Evolutionary conservation across 768 basidiomycete species (phyloP), one percentile per base, ranked within the genome.

Genomic region (Suillus subalutaceus): DNA sequence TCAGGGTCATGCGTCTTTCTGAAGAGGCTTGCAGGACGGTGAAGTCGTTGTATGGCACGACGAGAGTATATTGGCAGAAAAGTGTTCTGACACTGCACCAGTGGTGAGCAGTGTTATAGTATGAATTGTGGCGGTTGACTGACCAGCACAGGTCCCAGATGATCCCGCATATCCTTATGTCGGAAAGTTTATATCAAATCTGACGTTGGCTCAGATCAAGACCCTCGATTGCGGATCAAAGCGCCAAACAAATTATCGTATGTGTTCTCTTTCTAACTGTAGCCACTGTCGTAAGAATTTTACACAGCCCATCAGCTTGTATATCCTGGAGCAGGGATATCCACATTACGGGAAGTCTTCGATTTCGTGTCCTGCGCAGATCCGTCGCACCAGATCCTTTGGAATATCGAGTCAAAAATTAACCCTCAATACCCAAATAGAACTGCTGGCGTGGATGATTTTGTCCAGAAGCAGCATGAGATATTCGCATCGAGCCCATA

Each of bases 11-110:
- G 15, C 55, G 48, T 41, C 37, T 67, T 72, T 57, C 64, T 69
- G 69, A 26, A 43, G 23, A 23, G 23, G 65, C 43, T 46, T 15
- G 32, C 59, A 92, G 90, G 93, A 94, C 73, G 91, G 90, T 15
- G 83, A 84, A 58, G 88, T 90, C 18, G 81, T 94, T 50, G 90
- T 94, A 16, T 93, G 90, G 90, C 92, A 94, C 70, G 92, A 94
- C 76, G 87, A 88, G 75, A 78, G 79, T 52, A 90, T 94, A 67
- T 73, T 77, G 3, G 69, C 85, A 4, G 81, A 80, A 41, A 94
- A 93, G 74, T 93, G 92, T 74, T 70, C 72, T 30, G 92, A 94
- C 73, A 93, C 91, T 2, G 70, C 67, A 18, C 89, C 92, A 56
- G 87, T 74, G 44, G 90, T 92, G 72, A 71, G 81, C 77, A 59